Conservation (phyloP, 208 protist species). For the Trypanosoma lewisi region DNA sequence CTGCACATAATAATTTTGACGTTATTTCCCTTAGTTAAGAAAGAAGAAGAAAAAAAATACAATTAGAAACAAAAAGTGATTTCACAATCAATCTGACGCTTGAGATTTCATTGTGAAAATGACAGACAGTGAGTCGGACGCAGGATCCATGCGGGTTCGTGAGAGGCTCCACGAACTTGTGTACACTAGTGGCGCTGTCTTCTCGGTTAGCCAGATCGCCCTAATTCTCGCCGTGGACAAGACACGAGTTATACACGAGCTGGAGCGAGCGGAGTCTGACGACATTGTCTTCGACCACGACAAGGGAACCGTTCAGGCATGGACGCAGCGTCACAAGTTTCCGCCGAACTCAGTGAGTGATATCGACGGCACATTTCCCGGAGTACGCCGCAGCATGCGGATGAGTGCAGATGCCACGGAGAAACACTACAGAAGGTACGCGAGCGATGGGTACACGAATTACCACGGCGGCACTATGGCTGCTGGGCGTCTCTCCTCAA, state of each 20-base stretch:
- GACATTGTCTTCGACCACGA: constrained; percentile 15
- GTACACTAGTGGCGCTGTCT: constrained; percentile 26
- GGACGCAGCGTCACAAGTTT: not conserved
- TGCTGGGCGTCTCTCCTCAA: not conserved
- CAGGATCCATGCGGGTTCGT: constrained; percentile 25
- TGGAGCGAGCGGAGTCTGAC: constrained; percentile 7
- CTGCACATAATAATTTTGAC: too few species aligned
- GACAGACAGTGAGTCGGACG: constrained; percentile 52
- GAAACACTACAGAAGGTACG: constrained; percentile 2
- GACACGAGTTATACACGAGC: constrained; percentile 17
- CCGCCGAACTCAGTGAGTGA: not conserved
- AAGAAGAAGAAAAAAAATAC: too few species aligned
- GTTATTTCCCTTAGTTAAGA: too few species aligned
- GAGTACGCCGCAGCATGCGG: not conserved
- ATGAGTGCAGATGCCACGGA: not conserved
- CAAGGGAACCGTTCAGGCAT: constrained; percentile 15
- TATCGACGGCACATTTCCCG: not conserved
- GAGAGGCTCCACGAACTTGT: constrained; percentile 43
- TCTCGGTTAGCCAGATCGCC: constrained; percentile 44
- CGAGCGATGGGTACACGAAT: constrained; percentile 10
- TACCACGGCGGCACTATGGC: not conserved
- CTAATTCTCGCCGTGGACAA: constrained; percentile 41
- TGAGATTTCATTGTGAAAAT: not conserved
- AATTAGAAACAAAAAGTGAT: too few species aligned
- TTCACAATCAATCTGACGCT: not conserved